Base-by-base conservation (phyloP, 2,329 filamentous ascomycete genomes). In the Aspergillus vadensis region DNA sequence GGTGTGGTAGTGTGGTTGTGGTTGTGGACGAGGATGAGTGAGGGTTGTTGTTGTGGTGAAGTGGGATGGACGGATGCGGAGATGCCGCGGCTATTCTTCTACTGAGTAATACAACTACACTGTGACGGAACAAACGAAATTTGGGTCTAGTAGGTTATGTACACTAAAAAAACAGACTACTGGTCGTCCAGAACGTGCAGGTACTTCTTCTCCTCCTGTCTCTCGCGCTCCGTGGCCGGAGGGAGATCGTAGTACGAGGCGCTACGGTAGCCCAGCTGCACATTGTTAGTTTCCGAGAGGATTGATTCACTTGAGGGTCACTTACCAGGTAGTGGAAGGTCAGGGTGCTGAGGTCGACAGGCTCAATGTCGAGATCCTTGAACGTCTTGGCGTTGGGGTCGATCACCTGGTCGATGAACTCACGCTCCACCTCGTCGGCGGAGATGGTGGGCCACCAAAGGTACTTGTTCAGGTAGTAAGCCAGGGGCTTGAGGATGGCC, bases 311-410 rank as follows among this genome's bases (percentile, higher is more conserved):
- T 27, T 3, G 4, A 14, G 47, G 32, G 15, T 21, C 19, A 80
- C 90, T 80, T 83, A 95, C 92, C 82, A 98, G 79, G 80, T 99
- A 99, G 79, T 96, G 90, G 79, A 94, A 98, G 67, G 92, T 96
- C 76, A 92, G 87, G 77, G 91, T 88, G 76, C 86, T 88, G 71
- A 98, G 86, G 65, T 98, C 93, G 50, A 87, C 90, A 30, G 94
- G 91, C 79, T 92, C 90, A 66, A 99, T 97, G 63, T 87, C 91
- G 50, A 99, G 84, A 74, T 98, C 93, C 79, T 91, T 91, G 81
- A 98, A 96, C 1, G 95, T 98, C 86, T 97, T 98, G 66, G 95
- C 95, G 36, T 83, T 87, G 61, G 88, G 87, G 77, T 99, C 95
- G 73, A 99, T 96, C 69, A 86, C 82, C 78, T 99, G 95, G 78